Base-by-base conservation (phyloP, 768 basidiomycete genomes). In the Tephrocybe sp. region DNA sequence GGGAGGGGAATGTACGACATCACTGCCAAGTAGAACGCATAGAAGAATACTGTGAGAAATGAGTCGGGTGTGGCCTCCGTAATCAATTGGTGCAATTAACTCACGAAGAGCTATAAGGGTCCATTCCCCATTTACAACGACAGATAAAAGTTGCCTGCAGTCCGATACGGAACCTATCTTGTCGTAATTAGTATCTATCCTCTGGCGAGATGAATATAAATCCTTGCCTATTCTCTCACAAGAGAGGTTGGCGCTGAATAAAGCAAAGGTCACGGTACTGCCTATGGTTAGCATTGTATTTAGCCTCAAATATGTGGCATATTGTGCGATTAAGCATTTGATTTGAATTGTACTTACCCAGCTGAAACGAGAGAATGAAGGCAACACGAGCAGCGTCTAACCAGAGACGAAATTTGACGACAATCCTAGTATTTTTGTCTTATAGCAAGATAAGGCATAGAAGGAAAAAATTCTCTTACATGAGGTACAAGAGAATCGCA, bases 341-440 rank as follows among this genome's bases (percentile, higher is more conserved):
- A n/a, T n/a, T n/a, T n/a, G n/a, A n/a, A n/a, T n/a, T n/a, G 22
- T 8, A 48, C 64, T 49, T 53, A 60, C 68, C 66, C 52, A 62
- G 56, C 60, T 68, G 64, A 44, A 66, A 63, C n/a, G 65, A 36
- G 36, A 72, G 51, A 44, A 71, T 54, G 49, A 67, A 54, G 13
- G 56, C 55, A 27, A 69, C 55, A 1, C 69, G 65, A 37, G 62
- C 60, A 38, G 64, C 69, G 52, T 73, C 72, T 38, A 69, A 57
- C 69, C 67, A 69, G 21, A 70, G 56, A n/a, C 60, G 64, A 53
- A 72, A 73, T 40, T 59, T 65, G 31, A 72, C 66, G 30, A 73
- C 69, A 19, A 71, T 66, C 73, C 72, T 75, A 44, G 7, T 9
- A 25, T 27, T 48, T 37, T 21, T 39, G 25, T 28, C 4, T 32